Percentiles rank a stretch among this genome's conserved stretches.
phyloP scores from a whole-genome alignment of 495 filamentous ascomycete genomes.

The Daldinia bambusicola region DNA sequence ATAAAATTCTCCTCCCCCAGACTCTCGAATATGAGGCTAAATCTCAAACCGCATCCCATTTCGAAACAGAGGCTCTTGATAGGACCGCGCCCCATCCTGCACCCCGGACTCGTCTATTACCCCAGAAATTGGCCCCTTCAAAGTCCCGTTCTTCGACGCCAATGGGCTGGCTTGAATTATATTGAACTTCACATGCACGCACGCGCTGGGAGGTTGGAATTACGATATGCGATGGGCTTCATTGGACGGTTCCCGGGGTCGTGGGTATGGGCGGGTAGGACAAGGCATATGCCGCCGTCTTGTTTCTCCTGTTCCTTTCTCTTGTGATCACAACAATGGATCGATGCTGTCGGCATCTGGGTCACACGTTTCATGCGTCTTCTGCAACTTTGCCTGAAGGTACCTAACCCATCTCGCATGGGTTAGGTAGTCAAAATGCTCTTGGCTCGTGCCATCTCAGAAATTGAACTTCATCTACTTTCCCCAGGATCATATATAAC shows the following conservation, averaged over 20 bases:
- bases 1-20: background rate
- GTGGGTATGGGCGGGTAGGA: conserved; percentile 29
- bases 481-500: conserved; percentile 21
- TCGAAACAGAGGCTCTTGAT: conserved; percentile 34
- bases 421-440: conserved; percentile 1
- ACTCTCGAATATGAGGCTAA: conserved; percentile 47
- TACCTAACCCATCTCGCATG: conserved; percentile 37
- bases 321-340: background rate
- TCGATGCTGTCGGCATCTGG: conserved; percentile 27
- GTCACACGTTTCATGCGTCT: conserved; percentile 27
- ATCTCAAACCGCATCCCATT: conserved; percentile 33
- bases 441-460: conserved; percentile 25
- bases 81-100: conserved; percentile 17
- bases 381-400: conserved; percentile 23
- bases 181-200: conserved; percentile 28
- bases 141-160: conserved; percentile 27
- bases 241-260: conserved; percentile 25
- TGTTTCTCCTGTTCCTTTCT: background rate
- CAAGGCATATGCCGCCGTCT: conserved; percentile 16
- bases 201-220: conserved; percentile 15
- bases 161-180: conserved; percentile 26
- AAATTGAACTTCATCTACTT: conserved; percentile 23
- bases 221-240: conserved; percentile 4
- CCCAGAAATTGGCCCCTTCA: conserved; percentile 32
- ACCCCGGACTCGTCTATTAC: conserved; percentile 42